phyloP scores from a whole-genome alignment of 768 basidiomycete genomes.

The Lactifluus pinguis region DNA sequence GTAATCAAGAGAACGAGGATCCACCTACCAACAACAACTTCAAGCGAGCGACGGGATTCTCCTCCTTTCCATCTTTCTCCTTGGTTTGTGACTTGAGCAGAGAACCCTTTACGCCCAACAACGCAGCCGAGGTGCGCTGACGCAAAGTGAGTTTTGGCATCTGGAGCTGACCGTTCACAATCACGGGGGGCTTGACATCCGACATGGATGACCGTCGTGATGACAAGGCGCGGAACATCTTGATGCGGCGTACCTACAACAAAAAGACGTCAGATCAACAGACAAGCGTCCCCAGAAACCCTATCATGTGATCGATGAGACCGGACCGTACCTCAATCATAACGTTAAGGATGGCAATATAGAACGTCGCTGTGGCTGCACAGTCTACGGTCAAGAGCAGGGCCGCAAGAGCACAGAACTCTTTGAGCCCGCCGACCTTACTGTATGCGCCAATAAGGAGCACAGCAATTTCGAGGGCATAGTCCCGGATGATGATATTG shows the following conservation, averaged over 20 bases:
- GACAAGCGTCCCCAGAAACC: neutral
- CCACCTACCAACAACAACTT: slow-evolving; percentile 76
- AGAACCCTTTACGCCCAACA: slow-evolving; percentile 44
- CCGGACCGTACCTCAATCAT: slow-evolving; percentile 77
- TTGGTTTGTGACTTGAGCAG: slow-evolving; percentile 30
- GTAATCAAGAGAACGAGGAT: slow-evolving; percentile 5
- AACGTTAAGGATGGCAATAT: slow-evolving; percentile 80
- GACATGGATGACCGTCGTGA: slow-evolving; percentile 26
- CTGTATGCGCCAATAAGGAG: slow-evolving; percentile 80
- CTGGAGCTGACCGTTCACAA: slow-evolving; percentile 20
- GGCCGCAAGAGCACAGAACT: slow-evolving; percentile 93
- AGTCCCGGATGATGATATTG: slow-evolving; percentile 82
- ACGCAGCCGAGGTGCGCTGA: slow-evolving; percentile 24
- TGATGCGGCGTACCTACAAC: slow-evolving; percentile 59
- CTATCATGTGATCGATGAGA: neutral
- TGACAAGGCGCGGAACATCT: slow-evolving; percentile 45
- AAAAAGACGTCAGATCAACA: slow-evolving; percentile 8
- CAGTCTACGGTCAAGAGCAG: slow-evolving; percentile 84
- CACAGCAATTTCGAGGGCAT: slow-evolving; percentile 85
- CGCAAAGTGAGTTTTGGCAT: slow-evolving; percentile 21
- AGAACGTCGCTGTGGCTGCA: slow-evolving; percentile 80
- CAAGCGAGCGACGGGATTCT: slow-evolving; percentile 79
- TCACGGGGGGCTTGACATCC: slow-evolving; percentile 17
- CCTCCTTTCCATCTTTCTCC: slow-evolving; percentile 38
- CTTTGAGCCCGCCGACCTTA: slow-evolving; percentile 79